Base-by-base conservation (phyloP, 176 grass and related monocot genomes). In the Avena sativa region DNA sequence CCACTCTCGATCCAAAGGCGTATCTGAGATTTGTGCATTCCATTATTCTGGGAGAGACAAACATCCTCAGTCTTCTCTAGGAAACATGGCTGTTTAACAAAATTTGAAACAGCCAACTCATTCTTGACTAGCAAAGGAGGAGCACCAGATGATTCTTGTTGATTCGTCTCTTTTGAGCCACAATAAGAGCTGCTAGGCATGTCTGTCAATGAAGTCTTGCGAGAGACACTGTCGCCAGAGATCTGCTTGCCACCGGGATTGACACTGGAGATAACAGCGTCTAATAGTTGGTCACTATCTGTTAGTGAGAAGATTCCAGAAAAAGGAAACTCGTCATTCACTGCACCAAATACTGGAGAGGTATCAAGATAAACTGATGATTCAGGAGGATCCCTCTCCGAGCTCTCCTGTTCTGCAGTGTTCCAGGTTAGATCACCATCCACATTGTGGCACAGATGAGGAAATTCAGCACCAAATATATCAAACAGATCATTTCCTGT, bases 231-330 rank as follows among this genome's bases (percentile, higher is more conserved):
- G 53, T 89, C 89, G 78, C 83, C 87, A 59, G 84, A 93, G 40
- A 74, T 70, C 53, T 93, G 91, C 68, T 95, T 95, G 59, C 81
- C 73, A 86, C 79, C 50, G 47, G 87, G 81, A 83, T 93, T 95
- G 74, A 88, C 76, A 62, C 89, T 95, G 13, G 89, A 89, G 73
- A 95, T 83, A 75, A 95, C 87, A 1, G 94, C 94, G 87, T 95
- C 94, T 87, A 95, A 83, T 78, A 95, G 81, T 88, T 95, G 94
- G 78, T 95, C 94, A 8, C 77, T 86, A 49, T 86, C 84, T 84
- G 91, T 85, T 78, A 83, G 47, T 48, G 94, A 89, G 60, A 95
- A 91, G 44, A 89, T 79, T 50, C 81, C 94, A 67, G 89, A 93
- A 88, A 85, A 86, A 30, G 91, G 77, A 21, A 89, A 89, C 60